Evolutionary conservation across 805 yeast genomes (phyloP), one percentile per base, ranked within the genome.

Genomic region (Cyberlindnera euphorbiae): DNA sequence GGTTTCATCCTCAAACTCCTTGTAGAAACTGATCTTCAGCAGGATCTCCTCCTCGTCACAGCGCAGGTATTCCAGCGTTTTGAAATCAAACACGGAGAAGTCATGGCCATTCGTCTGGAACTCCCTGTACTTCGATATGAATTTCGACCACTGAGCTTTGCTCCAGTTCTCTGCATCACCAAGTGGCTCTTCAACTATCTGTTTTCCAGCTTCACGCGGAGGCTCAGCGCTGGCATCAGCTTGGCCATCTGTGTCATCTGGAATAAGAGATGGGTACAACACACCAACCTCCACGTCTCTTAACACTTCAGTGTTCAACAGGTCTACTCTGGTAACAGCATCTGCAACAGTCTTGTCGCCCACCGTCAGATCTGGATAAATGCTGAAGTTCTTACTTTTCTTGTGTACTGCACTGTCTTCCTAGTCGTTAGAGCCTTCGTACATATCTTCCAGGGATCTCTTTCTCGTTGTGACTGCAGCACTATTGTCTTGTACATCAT

Each of bases 21-120:
- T 33, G 13, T 39, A 42, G 22, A 52, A 52, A 5, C 36, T 35
- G 8, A 52, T 44, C 35, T 47, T 50, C 10, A 44, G 22, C 27
- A 46, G 24, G 2, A 53, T 41, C 26, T 51, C 56, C 6, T 41
- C 28, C 12, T 36, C 28, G 39, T 53, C 55, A 35, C 56, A 50
- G 6, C 27, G 32, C 9, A 53, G 24, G 18, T 29, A 45, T 9
- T 32, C 22, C 30, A 51, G 27, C 12, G 33, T 24, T 1, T 31
- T 33, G 8, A 36, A 22, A 2, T 35, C 44, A 38, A 53, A 53
- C 2, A 44, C 37, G 2, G 15, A 10, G 14, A 38, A 32, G 30
- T 51, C 50, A 4, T 40, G 35, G 6, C 23, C 28, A 1, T 17
- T 19, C 2, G 15, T 6, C 14, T 35, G 31, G 30, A 38, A 49